Conservation (phyloP, 805 yeast species). For the Cyberlindnera americana region DNA sequence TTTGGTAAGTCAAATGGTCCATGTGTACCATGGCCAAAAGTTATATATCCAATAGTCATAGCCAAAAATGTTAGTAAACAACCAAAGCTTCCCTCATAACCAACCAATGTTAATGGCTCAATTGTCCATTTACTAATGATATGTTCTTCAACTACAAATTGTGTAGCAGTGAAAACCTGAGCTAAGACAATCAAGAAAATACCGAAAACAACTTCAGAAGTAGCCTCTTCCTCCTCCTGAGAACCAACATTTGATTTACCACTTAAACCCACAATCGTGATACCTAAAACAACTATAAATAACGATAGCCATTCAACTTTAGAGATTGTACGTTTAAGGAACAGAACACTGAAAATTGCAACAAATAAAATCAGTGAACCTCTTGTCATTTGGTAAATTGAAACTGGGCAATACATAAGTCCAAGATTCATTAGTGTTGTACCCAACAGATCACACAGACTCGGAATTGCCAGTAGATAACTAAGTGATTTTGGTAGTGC, state of each 20-base stretch:
- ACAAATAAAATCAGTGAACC: constrained; percentile 76
- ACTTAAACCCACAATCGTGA: constrained; percentile 68
- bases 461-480: constrained; percentile 51
- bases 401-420: constrained; percentile 68
- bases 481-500: constrained; percentile 27
- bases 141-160: constrained; percentile 76
- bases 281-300: constrained; percentile 62
- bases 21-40: constrained; percentile 36
- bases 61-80: constrained; percentile 38
- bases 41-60: constrained; percentile 42
- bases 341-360: constrained; percentile 63
- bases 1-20: constrained; percentile 52
- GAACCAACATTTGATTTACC: constrained; percentile 39
- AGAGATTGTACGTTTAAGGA: constrained; percentile 52
- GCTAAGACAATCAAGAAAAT: constrained; percentile 55
- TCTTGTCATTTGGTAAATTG: constrained; percentile 82
- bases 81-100: constrained; percentile 73
- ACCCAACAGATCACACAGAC: constrained; percentile 66
- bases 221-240: not conserved
- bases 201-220: constrained; percentile 45
- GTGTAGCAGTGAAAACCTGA: constrained; percentile 67
- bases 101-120: constrained; percentile 63
- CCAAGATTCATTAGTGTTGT: constrained; percentile 80
- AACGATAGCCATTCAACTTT: constrained; percentile 67
- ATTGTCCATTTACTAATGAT: constrained; percentile 50